Evolutionary conservation across 805 yeast species (phyloP).

Genomic region (Candida nanaspora): DNA sequence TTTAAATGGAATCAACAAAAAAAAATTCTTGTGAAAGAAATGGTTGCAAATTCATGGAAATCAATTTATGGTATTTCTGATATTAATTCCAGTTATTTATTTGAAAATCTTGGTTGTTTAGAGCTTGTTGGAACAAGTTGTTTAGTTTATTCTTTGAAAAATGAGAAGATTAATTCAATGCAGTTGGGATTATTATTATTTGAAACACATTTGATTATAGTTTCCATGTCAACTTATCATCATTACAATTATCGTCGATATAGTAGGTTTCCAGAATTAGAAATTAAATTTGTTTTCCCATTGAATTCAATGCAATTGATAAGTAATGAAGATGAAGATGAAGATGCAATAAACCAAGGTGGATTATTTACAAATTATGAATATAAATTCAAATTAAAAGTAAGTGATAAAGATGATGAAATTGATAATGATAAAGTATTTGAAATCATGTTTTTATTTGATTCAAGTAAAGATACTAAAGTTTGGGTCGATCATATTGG

Average conservation of each 20-base stretch:
- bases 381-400: conserved; percentile 34
- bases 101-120: conserved; percentile 36
- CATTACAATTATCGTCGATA: too few relatives aligned
- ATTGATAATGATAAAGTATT: conserved; percentile 10
- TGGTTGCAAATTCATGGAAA: not conserved
- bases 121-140: conserved; percentile 36
- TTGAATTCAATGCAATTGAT: conserved; percentile 24
- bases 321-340: conserved; percentile 14
- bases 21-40: too few relatives aligned
- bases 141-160: conserved; percentile 30
- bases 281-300: conserved; percentile 42
- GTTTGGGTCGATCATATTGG: conserved; percentile 34
- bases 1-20: too few relatives aligned
- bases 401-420: conserved; percentile 34
- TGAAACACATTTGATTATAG: conserved; percentile 42
- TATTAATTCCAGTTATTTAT: not conserved
- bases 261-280: too few relatives aligned
- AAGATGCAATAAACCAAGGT: conserved; percentile 2
- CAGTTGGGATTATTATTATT: conserved; percentile 35
- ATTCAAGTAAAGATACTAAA: conserved; percentile 25
- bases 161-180: conserved; percentile 6
- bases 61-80: not conserved
- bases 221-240: conserved; percentile 16
- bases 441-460: conserved; percentile 36
- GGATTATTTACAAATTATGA: conserved; percentile 23